Conservation (phyloP, 2,329 filamentous ascomycete genomes). For the Pleoardoris graminearum region DNA sequence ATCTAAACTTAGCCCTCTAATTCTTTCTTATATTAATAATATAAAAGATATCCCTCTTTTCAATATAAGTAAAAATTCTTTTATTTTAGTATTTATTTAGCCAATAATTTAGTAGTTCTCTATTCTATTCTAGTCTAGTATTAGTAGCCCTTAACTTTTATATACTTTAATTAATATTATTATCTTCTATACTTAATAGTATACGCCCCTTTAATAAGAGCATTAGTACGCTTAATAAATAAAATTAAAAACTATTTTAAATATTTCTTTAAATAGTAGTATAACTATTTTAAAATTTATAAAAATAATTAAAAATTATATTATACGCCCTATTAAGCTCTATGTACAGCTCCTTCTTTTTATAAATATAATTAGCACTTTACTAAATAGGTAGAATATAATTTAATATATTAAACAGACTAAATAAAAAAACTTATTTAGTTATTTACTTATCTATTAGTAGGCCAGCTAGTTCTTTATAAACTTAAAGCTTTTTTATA, state of each 20-base stretch:
- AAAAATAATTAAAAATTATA: too few species aligned
- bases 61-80: too few species aligned
- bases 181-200: neutral
- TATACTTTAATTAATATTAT: neutral
- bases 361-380: neutral
- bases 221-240: slow-evolving; percentile 1
- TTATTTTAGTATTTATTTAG: too few species aligned
- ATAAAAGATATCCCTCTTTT: too few species aligned
- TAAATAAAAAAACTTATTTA: slow-evolving; percentile 8
- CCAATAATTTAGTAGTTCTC: neutral
- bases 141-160: too few species aligned
- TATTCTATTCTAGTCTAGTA: neutral
- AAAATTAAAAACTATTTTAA: neutral
- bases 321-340: too few species aligned
- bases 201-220: neutral
- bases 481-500: neutral
- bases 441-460: neutral
- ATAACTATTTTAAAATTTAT: too few species aligned
- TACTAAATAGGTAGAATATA: neutral
- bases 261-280: neutral
- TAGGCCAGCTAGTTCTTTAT: slow-evolving; percentile 5
- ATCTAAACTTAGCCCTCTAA: too few species aligned
- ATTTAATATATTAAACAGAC: slow-evolving; percentile 7
- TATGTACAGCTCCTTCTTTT: neutral
- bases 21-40: too few species aligned